A percentile compares a stretch with the other conserved stretches of the same genome.
These are phyloP conservation scores for Trichoderma koningii DNA, from an alignment of 2,329 filamentous ascomycete genomes.

Conservation along the genomic window DNA sequence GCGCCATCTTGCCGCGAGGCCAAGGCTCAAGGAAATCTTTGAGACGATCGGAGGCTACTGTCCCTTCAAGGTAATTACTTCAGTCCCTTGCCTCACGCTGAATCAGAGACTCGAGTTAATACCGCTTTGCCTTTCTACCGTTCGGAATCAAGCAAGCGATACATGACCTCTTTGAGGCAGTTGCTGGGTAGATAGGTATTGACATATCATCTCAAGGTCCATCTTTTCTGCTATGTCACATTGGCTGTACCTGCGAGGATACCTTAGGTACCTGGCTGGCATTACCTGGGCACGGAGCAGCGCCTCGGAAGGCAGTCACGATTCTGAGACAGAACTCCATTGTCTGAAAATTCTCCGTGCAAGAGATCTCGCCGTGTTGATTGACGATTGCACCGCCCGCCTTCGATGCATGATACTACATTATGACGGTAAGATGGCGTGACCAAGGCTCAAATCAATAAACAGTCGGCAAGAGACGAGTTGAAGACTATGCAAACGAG, in stretches of 20 bases:
- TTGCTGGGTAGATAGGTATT: not conserved
- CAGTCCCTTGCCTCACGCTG: not conserved
- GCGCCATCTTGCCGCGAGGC: not conserved
- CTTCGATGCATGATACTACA: conserved; percentile 7
- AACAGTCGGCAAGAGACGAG: conserved; percentile 2
- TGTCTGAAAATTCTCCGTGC: conserved; percentile 15
- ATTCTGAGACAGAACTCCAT: not conserved
- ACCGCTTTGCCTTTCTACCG: conserved; percentile 2
- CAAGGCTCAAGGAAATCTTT: not conserved
- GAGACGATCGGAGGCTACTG: too few relatives aligned
- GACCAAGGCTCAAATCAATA: conserved; percentile 12
- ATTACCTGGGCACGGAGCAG: not conserved
- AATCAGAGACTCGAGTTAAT: not conserved
- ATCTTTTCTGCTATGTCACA: not conserved
- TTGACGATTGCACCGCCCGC: conserved; percentile 9
- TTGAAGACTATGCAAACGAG: too few relatives aligned
- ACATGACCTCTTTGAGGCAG: not conserved
- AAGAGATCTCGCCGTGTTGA: not conserved
- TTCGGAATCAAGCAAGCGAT: not conserved
- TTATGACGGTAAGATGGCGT: conserved; percentile 20
- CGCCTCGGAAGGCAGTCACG: not conserved
- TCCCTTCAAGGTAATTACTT: too few relatives aligned
- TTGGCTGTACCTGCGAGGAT: not conserved
- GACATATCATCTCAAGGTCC: not conserved
- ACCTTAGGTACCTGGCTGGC: not conserved